Conservation (phyloP, 768 basidiomycete species). For the Podaxis sp. region DNA sequence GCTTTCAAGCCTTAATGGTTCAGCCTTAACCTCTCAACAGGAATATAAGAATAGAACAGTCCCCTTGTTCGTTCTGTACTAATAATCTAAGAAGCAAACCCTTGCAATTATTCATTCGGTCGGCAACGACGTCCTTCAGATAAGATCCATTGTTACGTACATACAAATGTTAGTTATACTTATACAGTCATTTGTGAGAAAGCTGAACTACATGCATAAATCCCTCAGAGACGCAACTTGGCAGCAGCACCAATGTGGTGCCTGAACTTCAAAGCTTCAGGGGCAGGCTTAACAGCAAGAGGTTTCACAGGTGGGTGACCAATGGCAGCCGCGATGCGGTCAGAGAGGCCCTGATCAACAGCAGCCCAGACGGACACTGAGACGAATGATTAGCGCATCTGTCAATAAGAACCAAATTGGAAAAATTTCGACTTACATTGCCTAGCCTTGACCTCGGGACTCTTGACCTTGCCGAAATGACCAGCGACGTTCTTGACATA, state of each 20-base stretch:
- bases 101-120: too few relatives aligned
- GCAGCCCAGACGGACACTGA: conserved; percentile 78
- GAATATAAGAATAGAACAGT: too few relatives aligned
- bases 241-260: conserved; percentile 33
- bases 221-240: not conserved
- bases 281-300: conserved; percentile 58
- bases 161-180: not conserved
- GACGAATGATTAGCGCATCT: not conserved
- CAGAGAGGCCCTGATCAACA: conserved; percentile 71
- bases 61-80: too few relatives aligned
- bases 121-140: not conserved
- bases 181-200: not conserved
- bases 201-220: not conserved
- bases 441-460: conserved; percentile 53
- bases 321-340: conserved; percentile 77
- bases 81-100: too few relatives aligned
- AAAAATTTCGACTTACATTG: conserved; percentile 52
- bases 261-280: conserved; percentile 56
- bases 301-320: conserved; percentile 59
- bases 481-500: conserved; percentile 68
- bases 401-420: not conserved
- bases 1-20: too few relatives aligned
- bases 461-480: conserved; percentile 65
- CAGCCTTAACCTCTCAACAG: too few relatives aligned
- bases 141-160: not conserved